These are phyloP conservation scores for Mollisia scopiformis DNA, from an alignment of 2,329 filamentous ascomycete genomes.

Conservation along the genomic window DNA sequence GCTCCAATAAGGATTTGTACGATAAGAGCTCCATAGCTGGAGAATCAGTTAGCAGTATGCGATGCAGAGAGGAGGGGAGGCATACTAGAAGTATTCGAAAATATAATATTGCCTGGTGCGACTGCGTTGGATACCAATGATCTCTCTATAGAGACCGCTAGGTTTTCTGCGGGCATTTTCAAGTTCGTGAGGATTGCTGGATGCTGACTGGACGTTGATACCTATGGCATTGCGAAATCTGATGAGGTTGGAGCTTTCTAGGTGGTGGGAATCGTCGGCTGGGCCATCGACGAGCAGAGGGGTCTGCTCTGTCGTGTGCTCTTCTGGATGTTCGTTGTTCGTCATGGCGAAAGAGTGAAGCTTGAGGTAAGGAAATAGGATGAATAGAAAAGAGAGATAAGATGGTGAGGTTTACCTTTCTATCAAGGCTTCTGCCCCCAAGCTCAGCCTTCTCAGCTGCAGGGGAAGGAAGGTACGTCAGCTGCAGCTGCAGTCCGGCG, in stretches of 20 bases:
- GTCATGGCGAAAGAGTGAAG: neutral
- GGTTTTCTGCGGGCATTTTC: slow-evolving; percentile 20
- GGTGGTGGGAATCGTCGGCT: neutral
- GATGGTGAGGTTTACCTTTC: neutral
- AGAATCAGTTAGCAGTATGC: neutral
- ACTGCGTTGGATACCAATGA: slow-evolving; percentile 39
- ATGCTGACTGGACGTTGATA: slow-evolving; percentile 18
- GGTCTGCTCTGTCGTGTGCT: too few relatives aligned
- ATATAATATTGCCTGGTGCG: slow-evolving; percentile 40
- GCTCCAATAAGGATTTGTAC: slow-evolving; percentile 52
- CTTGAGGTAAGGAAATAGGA: neutral
- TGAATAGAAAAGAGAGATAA: neutral
- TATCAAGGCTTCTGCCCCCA: neutral
- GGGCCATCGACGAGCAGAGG: neutral
- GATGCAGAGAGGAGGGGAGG: neutral
- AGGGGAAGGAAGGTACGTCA: neutral
- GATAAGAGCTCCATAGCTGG: slow-evolving; percentile 44
- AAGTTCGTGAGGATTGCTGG: slow-evolving; percentile 23
- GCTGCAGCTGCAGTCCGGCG: neutral
- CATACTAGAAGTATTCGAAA: slow-evolving; percentile 39
- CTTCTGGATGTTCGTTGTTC: too few relatives aligned
- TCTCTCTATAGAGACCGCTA: slow-evolving; percentile 41
- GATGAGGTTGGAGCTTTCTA: slow-evolving; percentile 20
- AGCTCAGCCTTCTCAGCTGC: neutral
- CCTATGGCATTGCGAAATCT: slow-evolving; percentile 31